These are phyloP conservation scores for Russula compacta DNA, from an alignment of 768 basidiomycete species.

Conservation along the genomic window DNA sequence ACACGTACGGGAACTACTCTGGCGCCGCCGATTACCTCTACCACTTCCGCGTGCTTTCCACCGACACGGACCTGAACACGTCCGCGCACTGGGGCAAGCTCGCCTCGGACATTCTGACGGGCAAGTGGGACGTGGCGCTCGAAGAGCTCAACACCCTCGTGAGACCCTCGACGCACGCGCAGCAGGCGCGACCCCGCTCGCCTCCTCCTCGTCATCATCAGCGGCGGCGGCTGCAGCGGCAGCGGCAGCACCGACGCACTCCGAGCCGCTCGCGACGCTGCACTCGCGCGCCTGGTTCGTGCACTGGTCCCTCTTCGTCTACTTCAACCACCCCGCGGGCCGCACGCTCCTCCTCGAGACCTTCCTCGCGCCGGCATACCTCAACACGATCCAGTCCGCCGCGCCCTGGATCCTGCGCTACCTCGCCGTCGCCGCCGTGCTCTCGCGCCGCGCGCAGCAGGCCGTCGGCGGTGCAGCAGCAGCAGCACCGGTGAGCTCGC, in stretches of 20 bases:
- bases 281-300: conserved; percentile 94
- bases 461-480: conserved; percentile 30
- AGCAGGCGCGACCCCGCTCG: conserved; percentile 33
- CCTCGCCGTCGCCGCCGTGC: conserved; percentile 85
- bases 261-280: conserved; percentile 76
- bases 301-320: conserved; percentile 98
- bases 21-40: conserved; percentile 97
- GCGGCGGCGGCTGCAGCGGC: conserved; percentile 17
- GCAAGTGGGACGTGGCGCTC: conserved; percentile 90
- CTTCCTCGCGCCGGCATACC: conserved; percentile 92
- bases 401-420: conserved; percentile 94
- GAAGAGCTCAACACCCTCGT: conserved; percentile 92
- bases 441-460: conserved; percentile 66
- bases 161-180: conserved; percentile 82
- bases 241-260: conserved; percentile 29
- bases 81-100: conserved; percentile 99
- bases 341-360: conserved; percentile 89
- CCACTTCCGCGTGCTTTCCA: conserved; percentile 96
- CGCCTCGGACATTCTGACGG: conserved; percentile 90
- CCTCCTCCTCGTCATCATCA: conserved; percentile 22
- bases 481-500: conserved; percentile 43
- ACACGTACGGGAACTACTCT: conserved; percentile 95
- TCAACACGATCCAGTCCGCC: conserved; percentile 97
- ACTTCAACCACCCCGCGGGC: conserved; percentile 93
- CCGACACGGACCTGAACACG: conserved; percentile 84